Evolutionary conservation across 2,329 filamentous ascomycete genomes (phyloP).

Genomic region (Colletotrichum sojae): DNA sequence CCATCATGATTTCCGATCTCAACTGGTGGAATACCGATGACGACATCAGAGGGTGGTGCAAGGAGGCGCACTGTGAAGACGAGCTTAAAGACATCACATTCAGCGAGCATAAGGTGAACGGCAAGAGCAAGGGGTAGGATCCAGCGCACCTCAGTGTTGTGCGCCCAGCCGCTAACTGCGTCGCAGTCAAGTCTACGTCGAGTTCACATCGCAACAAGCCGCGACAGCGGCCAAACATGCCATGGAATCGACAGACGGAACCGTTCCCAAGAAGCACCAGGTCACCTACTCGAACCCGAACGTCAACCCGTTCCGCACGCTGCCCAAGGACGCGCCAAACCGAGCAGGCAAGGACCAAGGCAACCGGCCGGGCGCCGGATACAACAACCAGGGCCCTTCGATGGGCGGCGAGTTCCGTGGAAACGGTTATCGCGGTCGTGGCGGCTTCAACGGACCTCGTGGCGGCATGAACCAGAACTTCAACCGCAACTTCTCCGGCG

Average conservation of each 20-base stretch:
- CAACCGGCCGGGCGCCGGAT: conserved; percentile 63
- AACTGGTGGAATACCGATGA: conserved; percentile 99
- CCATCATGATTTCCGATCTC: conserved; percentile 88
- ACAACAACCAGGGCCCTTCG: conserved; percentile 63
- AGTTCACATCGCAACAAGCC: conserved; percentile 86
- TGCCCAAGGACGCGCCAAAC: conserved; percentile 88
- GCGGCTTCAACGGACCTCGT: conserved; percentile 61
- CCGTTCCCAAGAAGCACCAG: conserved; percentile 77
- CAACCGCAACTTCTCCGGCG: conserved; percentile 52
- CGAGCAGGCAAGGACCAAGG: conserved; percentile 76
- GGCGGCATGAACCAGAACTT: conserved; percentile 64
- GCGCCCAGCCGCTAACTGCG: conserved; percentile 9
- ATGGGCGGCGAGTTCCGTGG: conserved; percentile 61
- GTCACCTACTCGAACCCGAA: conserved; percentile 83
- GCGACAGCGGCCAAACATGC: conserved; percentile 87
- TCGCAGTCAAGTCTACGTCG: conserved; percentile 81
- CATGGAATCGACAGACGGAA: conserved; percentile 77
- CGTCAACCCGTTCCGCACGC: conserved; percentile 89
- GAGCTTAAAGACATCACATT: conserved; percentile 95
- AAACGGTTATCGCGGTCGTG: conserved; percentile 67
- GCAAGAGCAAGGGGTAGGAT: conserved; percentile 94
- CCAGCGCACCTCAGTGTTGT: background rate
- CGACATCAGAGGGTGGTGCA: conserved; percentile 89
- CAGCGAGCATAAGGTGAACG: conserved; percentile 98
- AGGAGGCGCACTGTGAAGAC: conserved; percentile 83